Base-by-base conservation (phyloP, 1,139 yeast genomes). In the Pichia terricola region DNA sequence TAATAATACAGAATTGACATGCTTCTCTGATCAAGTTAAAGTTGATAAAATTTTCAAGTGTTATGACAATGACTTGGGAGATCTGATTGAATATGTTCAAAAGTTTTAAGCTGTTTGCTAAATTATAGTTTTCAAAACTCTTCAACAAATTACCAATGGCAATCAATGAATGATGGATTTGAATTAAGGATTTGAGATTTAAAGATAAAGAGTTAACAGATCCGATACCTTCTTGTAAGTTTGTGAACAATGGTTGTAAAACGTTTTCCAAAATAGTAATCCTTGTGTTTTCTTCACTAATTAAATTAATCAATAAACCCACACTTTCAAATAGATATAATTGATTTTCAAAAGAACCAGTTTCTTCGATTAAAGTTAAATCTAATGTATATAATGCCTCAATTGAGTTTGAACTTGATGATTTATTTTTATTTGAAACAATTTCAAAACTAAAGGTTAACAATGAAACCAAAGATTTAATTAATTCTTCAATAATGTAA, bases 81-180 rank as follows among this genome's bases (percentile, higher is more conserved):
- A 61, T 53, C 45, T 62, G 66, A 40, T 59, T 56, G n/a, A 62
- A 45, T 16, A 59, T 47, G 16, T 50, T 45, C 28, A 50, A 52
- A 55, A 53, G 62, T 22, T 34, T 34, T 10, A 30, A 30, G 10
- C 32, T 30, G 48, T 57, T 65, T 3, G 25, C n/a, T 50, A 53
- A 56, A 40, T 54, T 54, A 40, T 50, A 49, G 27, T 53, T 56
- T 33, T 50, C 50, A 54, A 84, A 80, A 2, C 97, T 97, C 57
- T 91, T 75, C 3, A 89, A 84, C 56, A 89, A 73, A 0, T 96
- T 86, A 34, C 96, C 96, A 43, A 91, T 76, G 0, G 96, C 91
- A 79, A 86, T 77, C 40, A 94, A 66, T 37, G 81, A 74, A 60
- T 91, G 96, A 61, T 91, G 96, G 2, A 88, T 81, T 59, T 87